Percentiles rank a stretch among this genome's conserved stretches.
Conservation (phyloP, 331 rosid genomes). For the Quercus tomentella region DNA sequence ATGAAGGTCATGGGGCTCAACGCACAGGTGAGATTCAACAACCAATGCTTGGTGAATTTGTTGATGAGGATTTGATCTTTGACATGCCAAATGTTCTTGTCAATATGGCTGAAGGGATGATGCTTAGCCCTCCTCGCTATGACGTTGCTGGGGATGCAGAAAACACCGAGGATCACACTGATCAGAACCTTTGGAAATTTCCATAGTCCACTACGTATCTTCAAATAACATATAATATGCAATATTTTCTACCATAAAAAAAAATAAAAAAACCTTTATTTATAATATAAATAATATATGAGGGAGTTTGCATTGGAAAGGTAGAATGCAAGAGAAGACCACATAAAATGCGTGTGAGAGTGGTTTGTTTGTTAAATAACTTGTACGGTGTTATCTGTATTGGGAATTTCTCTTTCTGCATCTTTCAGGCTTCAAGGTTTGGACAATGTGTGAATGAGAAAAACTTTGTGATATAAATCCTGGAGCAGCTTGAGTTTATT, state of each 20-base stretch:
- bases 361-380: slow-evolving; percentile 4
- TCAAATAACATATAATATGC: background rate
- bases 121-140: slow-evolving; percentile 83
- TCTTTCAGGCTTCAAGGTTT: background rate
- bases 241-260: background rate
- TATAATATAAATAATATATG: background rate
- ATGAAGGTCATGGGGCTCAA: background rate
- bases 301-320: background rate
- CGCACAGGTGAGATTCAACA: slow-evolving; percentile 10
- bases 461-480: background rate
- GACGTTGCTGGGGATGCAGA: slow-evolving; percentile 37
- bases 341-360: slow-evolving; percentile 5
- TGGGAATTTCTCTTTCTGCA: background rate
- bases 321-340: background rate
- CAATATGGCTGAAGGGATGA: slow-evolving; percentile 94
- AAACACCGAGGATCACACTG: slow-evolving; percentile 24
- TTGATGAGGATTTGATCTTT: slow-evolving; percentile 88
- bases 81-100: slow-evolving; percentile 79
- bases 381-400: background rate
- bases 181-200: slow-evolving; percentile 63
- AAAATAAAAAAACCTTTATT: background rate
- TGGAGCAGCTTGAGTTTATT: background rate
- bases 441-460: background rate
- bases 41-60: slow-evolving; percentile 26
- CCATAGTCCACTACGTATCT: slow-evolving; percentile 22